phyloP scores from a whole-genome alignment of 2,329 filamentous ascomycete species.

The Tolypocladium guangdongense region DNA sequence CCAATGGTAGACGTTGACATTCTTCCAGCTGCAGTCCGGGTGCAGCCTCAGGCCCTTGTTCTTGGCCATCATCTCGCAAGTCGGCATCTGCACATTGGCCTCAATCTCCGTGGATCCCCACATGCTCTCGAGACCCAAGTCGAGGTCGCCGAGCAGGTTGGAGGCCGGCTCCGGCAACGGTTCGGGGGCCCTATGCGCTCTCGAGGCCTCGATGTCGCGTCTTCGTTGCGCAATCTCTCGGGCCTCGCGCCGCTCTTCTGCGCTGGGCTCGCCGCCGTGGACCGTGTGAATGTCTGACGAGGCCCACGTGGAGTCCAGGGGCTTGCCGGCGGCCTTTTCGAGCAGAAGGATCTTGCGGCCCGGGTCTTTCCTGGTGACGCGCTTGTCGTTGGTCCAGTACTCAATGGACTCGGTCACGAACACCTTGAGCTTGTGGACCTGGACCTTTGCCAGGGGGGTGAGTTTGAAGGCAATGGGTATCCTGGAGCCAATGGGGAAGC shows the following conservation, averaged over 20 bases:
- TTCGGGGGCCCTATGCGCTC: conserved; percentile 25
- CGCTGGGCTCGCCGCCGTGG: conserved; percentile 65
- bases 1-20: conserved; percentile 91
- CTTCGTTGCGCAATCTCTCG: conserved; percentile 34
- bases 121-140: conserved; percentile 56
- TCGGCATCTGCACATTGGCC: conserved; percentile 85
- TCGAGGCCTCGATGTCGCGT: conserved; percentile 43
- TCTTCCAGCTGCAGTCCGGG: conserved; percentile 87
- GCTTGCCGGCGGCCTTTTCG: conserved; percentile 75
- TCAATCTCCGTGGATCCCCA: conserved; percentile 90
- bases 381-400: conserved; percentile 79
- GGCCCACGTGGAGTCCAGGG: conserved; percentile 60
- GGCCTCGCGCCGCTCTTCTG: conserved; percentile 35
- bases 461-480: conserved; percentile 92
- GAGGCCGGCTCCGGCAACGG: conserved; percentile 41
- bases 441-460: conserved; percentile 84
- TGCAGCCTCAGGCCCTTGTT: conserved; percentile 58
- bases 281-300: conserved; percentile 67
- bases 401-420: conserved; percentile 84
- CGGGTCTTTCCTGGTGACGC: conserved; percentile 74
- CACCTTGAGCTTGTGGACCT: conserved; percentile 86
- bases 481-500: conserved; percentile 76
- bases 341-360: conserved; percentile 77
- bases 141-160: conserved; percentile 73
- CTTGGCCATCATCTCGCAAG: conserved; percentile 74